Conservation (phyloP, 2,329 filamentous ascomycete genomes). For the Aureobasidium sp. region DNA sequence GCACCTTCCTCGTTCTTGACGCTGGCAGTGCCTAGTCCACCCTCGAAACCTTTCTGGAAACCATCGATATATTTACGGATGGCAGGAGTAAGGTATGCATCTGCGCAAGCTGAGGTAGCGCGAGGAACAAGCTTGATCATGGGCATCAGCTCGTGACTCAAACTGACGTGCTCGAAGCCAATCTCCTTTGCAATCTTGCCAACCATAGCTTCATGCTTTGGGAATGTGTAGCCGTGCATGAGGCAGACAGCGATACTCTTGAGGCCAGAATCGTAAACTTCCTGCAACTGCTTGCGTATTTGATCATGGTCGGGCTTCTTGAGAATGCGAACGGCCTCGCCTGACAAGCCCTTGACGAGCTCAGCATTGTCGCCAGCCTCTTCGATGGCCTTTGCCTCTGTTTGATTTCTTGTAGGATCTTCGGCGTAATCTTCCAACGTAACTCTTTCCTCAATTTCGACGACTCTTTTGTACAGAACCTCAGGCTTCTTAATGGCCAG, state of each 20-base stretch:
- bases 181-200: constrained; percentile 69
- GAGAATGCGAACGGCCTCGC: constrained; percentile 65
- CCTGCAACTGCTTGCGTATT: constrained; percentile 54
- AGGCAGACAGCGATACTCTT: constrained; percentile 80
- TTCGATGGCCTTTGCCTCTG: constrained; percentile 45
- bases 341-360: constrained; percentile 62
- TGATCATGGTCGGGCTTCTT: constrained; percentile 48
- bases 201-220: constrained; percentile 71
- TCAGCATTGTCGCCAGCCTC: constrained; percentile 39
- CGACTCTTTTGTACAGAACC: constrained; percentile 71
- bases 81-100: constrained; percentile 71
- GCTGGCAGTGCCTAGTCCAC: constrained; percentile 67
- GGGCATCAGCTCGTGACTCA: constrained; percentile 74
- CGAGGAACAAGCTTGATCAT: constrained; percentile 77
- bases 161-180: constrained; percentile 73
- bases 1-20: constrained; percentile 57
- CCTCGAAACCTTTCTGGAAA: constrained; percentile 72
- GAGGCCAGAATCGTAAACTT: constrained; percentile 61
- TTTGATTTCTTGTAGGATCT: constrained; percentile 59
- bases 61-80: constrained; percentile 70
- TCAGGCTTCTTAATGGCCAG: constrained; percentile 80
- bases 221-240: constrained; percentile 89
- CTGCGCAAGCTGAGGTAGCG: constrained; percentile 68
- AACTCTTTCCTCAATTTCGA: constrained; percentile 87
- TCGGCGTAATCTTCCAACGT: constrained; percentile 89